phyloP scores from a whole-genome alignment of 768 basidiomycete genomes.

The Pleurotus salmoneostramineus region DNA sequence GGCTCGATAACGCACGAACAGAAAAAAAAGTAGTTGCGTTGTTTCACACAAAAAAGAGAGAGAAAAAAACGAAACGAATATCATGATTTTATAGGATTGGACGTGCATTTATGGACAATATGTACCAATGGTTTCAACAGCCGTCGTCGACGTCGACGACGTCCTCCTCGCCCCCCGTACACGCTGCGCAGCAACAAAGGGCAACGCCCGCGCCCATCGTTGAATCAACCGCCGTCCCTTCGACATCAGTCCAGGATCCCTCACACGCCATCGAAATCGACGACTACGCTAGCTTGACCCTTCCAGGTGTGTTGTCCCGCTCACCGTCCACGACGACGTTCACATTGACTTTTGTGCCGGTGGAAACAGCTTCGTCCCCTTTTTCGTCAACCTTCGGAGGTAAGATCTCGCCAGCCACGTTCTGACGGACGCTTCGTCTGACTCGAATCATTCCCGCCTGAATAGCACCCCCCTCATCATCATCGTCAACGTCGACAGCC shows the following conservation, averaged over 20 bases:
- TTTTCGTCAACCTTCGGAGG: conserved; percentile 4
- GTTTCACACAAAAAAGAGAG: conserved; percentile 22
- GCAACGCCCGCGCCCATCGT: conserved; percentile 19
- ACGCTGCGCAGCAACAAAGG: conserved; percentile 21
- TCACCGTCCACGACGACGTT: neutral
- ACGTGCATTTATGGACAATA: conserved; percentile 20
- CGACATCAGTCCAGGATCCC: conserved; percentile 18
- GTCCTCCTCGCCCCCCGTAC: conserved; percentile 26
- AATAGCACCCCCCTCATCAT: conserved; percentile 29
- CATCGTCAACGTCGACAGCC: conserved; percentile 35
- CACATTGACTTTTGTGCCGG: neutral
- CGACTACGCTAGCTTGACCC: conserved; percentile 36
- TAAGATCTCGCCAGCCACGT: neutral
- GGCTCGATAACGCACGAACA: neutral
- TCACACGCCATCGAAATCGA: conserved; percentile 31
- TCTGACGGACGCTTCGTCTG: neutral
- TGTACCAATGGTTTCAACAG: conserved; percentile 38
- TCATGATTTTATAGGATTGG: conserved; percentile 34
- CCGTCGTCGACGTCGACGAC: conserved; percentile 13
- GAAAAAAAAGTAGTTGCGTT: neutral
- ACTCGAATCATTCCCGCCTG: neutral
- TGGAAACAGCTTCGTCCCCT: neutral
- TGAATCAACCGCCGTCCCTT: conserved; percentile 16
- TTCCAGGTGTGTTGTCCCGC: conserved; percentile 30
- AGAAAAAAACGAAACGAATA: conserved; percentile 19